Evolutionary conservation across 2,329 filamentous ascomycete genomes (phyloP), one percentile per base, ranked within the genome.

Genomic region (Chalaropsis thielavioides): DNA sequence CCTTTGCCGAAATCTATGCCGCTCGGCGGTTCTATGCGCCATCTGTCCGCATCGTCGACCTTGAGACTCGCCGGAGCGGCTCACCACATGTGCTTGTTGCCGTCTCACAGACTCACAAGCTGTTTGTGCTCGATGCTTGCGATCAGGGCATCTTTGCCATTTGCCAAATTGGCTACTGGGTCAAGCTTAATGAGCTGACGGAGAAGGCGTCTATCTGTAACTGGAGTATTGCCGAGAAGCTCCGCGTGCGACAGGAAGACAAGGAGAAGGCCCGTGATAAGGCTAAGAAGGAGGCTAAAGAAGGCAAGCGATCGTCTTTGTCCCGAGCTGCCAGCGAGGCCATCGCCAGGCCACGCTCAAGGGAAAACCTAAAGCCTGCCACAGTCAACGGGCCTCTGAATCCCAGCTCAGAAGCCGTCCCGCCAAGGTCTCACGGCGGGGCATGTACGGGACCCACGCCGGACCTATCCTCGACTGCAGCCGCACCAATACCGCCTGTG

Each of bases 81-180:
- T 73, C 75, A 11, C 76, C 80, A 15, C 80, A 79, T 66, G 75
- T 89, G 17, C 78, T 90, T 10, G 76, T 90, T 66, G 65, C 62
- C 8, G 65, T 64, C 15, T 64, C 62, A 8, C 62, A 61, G 27
- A 62, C 43, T 8, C 41, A 56, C 24, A 60, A 64, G 24, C 43
- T 67, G 10, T 67, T 67, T 49, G 49, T 67, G 17, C 24, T 67
- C 3, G 65, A 67, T 58, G 65, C 65, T 3, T 67, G 65, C 31
- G 58, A 62, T 43, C 73, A 76, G 59, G 80, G 80, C 0, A 76
- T 87, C 2, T 92, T 89, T 72, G 81, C 83, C 11, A 72, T 90
- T 31, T 91, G 86, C 73, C 85, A 82, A 70, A 76, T 94, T 54
- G 86, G 83, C 1, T 73, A 76, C 22, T 89, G 87, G 86, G 79